phyloP scores from a whole-genome alignment of 2,329 filamentous ascomycete genomes.

The Colletotrichum noveboracense region DNA sequence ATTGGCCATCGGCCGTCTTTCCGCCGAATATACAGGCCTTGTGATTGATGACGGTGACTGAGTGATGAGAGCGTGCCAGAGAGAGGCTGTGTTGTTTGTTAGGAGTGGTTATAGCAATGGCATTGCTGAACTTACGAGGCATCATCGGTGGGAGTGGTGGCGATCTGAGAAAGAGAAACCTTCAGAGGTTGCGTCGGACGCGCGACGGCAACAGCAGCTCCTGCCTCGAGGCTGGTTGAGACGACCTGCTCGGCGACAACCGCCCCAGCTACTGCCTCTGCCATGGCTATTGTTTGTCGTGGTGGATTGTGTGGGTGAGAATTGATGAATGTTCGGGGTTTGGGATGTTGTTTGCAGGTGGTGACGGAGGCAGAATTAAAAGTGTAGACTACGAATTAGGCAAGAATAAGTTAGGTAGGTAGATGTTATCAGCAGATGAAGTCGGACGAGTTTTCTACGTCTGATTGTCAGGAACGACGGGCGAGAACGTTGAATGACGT shows the following conservation, averaged over 20 bases:
- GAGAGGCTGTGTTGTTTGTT: constrained; percentile 27
- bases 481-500: constrained; percentile 18
- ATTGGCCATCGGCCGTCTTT: constrained; percentile 37
- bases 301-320: not conserved
- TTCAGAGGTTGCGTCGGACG: constrained; percentile 58
- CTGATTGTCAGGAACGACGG: not conserved
- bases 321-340: not conserved
- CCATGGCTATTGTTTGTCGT: constrained; percentile 31
- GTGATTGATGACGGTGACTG: constrained; percentile 55
- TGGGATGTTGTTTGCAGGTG: not conserved
- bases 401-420: not conserved
- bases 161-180: constrained; percentile 53
- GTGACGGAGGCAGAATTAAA: not conserved
- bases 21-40: constrained; percentile 63
- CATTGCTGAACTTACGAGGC: constrained; percentile 29
- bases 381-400: not conserved
- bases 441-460: not conserved
- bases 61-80: constrained; percentile 55
- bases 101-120: not conserved
- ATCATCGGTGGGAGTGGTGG: constrained; percentile 32
- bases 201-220: constrained; percentile 48
- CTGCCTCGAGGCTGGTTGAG: constrained; percentile 43
- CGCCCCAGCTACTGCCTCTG: constrained; percentile 41
- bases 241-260: constrained; percentile 44
- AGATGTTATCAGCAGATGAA: not conserved